Base-by-base conservation (phyloP, 768 basidiomycete genomes). In the Boletus reticuloceps region DNA sequence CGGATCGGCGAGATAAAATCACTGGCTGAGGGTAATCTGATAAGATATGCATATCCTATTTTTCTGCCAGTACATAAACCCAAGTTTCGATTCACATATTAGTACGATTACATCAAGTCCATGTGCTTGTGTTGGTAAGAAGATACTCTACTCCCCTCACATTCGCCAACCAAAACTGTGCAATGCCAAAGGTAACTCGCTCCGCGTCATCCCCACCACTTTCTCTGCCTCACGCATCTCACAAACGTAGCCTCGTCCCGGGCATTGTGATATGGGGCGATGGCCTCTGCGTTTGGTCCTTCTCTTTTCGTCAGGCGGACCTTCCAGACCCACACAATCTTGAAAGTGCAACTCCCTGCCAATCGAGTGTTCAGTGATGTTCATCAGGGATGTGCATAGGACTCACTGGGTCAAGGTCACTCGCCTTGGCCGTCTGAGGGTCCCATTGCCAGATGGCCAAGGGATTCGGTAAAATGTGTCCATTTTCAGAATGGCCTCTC, bases 391-490 rank as follows among this genome's bases (percentile, higher is more conserved):
- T 16, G 20, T 1, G 12, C 5, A 13, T 5, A 7, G 5, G 34
- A 49, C 55, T 43, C 39, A 63, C 60, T 38, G 47, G 5, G 44
- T 29, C 10, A 27, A 17, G 0, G 36, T 36, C 29, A 32, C 37
- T 17, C 47, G 25, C 40, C 20, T 49, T 6, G 54, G 19, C 27
- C 29, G 47, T 17, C 31, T 22, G 11, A 31, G 32, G 1, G 25
- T 16, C 4, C 32, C 17, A 2, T n/a, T 14, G 12, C 34, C 14
- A 12, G 55, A 27, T 7, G 25, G 19, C 16, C 9, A 25, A 12
- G 54, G 51, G 3, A 25, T 16, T 5, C 64, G 57, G 37, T 60
- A 63, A 11, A 64, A 63, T 1, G 53, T 60, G n/a, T 50, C 43
- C 37, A 64, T 57, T 17, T n/a, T 51, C 40, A 55, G n/a, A 25